phyloP scores from a whole-genome alignment of 2,329 filamentous ascomycete species.

The Pseudofabraea citricarpa region DNA sequence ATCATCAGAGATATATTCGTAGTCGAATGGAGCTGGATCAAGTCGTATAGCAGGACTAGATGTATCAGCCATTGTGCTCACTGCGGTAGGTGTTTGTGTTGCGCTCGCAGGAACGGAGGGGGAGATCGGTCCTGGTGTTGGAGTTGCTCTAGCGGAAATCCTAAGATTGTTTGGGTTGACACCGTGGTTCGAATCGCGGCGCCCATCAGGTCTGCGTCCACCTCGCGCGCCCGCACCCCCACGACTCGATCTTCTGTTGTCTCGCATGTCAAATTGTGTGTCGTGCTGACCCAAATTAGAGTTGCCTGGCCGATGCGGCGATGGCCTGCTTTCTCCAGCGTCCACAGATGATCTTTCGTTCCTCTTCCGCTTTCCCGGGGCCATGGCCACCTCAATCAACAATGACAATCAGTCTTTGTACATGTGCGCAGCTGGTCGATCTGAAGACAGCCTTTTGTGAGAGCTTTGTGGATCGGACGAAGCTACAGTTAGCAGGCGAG shows the following conservation, averaged over 20 bases:
- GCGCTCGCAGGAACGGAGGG: constrained; percentile 25
- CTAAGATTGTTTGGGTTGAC: constrained; percentile 23
- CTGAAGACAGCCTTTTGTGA: constrained; percentile 7
- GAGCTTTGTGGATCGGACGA: neutral
- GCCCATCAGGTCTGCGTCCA: constrained; percentile 22
- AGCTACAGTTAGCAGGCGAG: neutral
- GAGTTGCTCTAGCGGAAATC: constrained; percentile 21
- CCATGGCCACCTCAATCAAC: constrained; percentile 22
- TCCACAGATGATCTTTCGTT: constrained; percentile 30
- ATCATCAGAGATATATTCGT: constrained; percentile 70
- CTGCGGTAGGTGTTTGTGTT: constrained; percentile 21
- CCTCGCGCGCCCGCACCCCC: constrained; percentile 33
- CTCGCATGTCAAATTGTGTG: constrained; percentile 43
- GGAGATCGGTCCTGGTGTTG: constrained; percentile 28
- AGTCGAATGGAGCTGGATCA: constrained; percentile 50
- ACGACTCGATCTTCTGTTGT: constrained; percentile 39
- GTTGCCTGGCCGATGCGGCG: constrained; percentile 58
- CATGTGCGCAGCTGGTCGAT: constrained; percentile 18
- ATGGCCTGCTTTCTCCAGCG: constrained; percentile 45
- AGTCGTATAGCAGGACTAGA: constrained; percentile 25
- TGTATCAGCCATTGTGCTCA: constrained; percentile 18
- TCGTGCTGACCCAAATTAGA: constrained; percentile 53
- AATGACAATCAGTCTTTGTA: constrained; percentile 15
- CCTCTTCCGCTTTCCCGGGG: constrained; percentile 30
- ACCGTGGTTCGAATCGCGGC: constrained; percentile 7